Evolutionary conservation across 1,284 basidiomycete genomes (phyloP).

Genomic region (Coniferiporia sulphurascens): DNA sequence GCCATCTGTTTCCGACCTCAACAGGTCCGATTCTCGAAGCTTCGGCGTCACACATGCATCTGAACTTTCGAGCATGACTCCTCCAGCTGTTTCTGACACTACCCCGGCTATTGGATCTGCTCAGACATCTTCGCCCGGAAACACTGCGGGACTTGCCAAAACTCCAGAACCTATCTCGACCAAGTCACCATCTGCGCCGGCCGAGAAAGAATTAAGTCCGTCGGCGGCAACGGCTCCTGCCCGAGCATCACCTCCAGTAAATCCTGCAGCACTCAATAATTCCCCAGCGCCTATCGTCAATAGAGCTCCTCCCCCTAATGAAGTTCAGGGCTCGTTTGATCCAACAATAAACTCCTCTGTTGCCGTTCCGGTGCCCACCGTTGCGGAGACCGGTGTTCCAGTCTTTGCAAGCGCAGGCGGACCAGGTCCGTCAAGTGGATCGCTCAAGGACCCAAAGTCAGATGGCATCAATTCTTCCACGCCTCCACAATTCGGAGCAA

Average conservation of each 20-base stretch:
- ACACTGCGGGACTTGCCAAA: too few relatives aligned
- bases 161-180: neutral
- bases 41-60: conserved; percentile 76
- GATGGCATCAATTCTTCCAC: conserved; percentile 28
- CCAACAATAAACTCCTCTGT: conserved; percentile 6
- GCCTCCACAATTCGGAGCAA: conserved; percentile 16
- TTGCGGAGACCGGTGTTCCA: conserved; percentile 61
- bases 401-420: conserved; percentile 44
- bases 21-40: conserved; percentile 66
- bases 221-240: conserved; percentile 21
- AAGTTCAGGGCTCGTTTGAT: too few relatives aligned
- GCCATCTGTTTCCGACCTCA: conserved; percentile 45
- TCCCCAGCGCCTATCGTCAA: conserved; percentile 48
- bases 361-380: conserved; percentile 41
- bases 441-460: conserved; percentile 45
- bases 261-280: conserved; percentile 51
- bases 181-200: neutral
- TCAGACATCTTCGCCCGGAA: neutral
- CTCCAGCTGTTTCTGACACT: conserved; percentile 38
- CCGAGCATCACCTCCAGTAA: conserved; percentile 38
- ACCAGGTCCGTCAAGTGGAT: conserved; percentile 62
- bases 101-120: conserved; percentile 4
- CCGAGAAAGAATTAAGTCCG: neutral
- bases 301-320: neutral
- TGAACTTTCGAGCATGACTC: conserved; percentile 57